These are phyloP conservation scores for Ophiostoma piceae DNA, from an alignment of 2,329 filamentous ascomycete species.

Conservation along the genomic window DNA sequence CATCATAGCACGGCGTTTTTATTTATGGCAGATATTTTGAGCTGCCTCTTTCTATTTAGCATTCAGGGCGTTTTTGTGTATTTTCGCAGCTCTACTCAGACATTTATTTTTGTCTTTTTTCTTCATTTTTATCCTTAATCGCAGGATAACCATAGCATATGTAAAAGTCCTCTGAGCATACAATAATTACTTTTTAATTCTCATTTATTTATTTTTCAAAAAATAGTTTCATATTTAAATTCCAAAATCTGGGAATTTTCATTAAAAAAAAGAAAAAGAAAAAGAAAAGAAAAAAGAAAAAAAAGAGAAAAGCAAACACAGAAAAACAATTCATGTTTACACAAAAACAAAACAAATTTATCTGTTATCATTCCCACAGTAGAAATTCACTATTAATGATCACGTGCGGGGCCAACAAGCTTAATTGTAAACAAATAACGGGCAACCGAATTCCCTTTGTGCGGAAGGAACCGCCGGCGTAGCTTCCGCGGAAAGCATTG, in stretches of 20 bases:
- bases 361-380: background rate
- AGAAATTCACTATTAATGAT: background rate
- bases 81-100: background rate
- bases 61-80: background rate
- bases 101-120: background rate
- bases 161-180: background rate
- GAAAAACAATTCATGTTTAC: background rate
- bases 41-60: background rate
- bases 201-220: background rate
- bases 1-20: constrained; percentile 3
- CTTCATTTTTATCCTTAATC: background rate
- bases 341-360: background rate
- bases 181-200: background rate
- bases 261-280: too few species aligned
- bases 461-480: constrained; percentile 3
- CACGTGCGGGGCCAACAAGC: background rate
- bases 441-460: background rate
- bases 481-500: background rate
- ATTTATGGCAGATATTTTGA: background rate
- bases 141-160: constrained; percentile 11
- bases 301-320: too few species aligned
- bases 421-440: background rate
- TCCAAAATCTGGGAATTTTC: too few species aligned
- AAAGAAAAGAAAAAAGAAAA: too few species aligned
- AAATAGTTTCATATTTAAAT: too few species aligned